A percentile compares a stretch with the other conserved stretches of the same genome.
Evolutionary conservation across 805 yeast species (phyloP).

Genomic region (Candida insectorum): DNA sequence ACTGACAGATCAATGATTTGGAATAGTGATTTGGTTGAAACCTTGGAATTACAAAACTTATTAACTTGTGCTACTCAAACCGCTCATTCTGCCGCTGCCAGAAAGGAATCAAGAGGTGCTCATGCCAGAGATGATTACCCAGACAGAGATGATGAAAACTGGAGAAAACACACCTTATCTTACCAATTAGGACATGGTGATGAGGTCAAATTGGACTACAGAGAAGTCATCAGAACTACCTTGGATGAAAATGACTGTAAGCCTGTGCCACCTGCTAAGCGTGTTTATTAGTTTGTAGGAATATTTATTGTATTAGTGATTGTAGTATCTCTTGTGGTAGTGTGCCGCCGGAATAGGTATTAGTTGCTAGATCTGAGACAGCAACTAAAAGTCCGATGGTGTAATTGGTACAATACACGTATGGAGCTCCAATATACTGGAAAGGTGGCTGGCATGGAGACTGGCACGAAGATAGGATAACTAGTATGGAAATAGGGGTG

Average conservation of each 20-base stretch:
- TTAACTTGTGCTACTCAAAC: constrained; percentile 97
- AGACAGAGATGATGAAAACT: constrained; percentile 89
- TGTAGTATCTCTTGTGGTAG: too few species aligned
- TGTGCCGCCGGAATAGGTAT: too few species aligned
- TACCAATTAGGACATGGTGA: constrained; percentile 80
- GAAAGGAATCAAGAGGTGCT: constrained; percentile 98
- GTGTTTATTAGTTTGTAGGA: constrained; percentile 68
- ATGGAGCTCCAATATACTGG: too few species aligned
- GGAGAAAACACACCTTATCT: constrained; percentile 97
- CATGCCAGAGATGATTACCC: constrained; percentile 99
- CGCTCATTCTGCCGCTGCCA: constrained; percentile 88
- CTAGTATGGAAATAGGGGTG: too few species aligned
- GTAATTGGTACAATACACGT: too few species aligned
- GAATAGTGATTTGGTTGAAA: constrained; percentile 96
- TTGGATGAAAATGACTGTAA: constrained; percentile 91
- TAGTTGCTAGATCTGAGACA: too few species aligned
- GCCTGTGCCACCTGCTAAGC: constrained; percentile 94
- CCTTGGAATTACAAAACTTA: constrained; percentile 93
- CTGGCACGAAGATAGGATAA: too few species aligned
- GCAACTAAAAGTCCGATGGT: too few species aligned
- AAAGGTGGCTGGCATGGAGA: too few species aligned
- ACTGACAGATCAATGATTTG: constrained; percentile 97
- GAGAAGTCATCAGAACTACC: constrained; percentile 78
- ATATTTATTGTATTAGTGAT: too few species aligned
- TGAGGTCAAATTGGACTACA: constrained; percentile 72